These are phyloP conservation scores for Lavandula angustifolia DNA, from an alignment of 257 asterid species.

Conservation along the genomic window DNA sequence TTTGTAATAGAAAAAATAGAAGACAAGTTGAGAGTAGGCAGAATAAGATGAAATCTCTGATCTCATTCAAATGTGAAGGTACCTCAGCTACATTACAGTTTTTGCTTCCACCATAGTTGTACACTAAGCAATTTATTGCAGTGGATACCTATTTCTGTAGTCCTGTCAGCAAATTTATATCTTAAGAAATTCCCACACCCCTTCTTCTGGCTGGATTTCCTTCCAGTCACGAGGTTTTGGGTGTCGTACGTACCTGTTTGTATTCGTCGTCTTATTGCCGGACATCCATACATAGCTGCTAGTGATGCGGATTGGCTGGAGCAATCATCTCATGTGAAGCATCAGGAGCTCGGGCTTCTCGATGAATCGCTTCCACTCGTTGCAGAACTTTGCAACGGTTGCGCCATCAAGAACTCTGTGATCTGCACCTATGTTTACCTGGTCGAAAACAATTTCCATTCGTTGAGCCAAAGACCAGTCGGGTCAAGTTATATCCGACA, in stretches of 20 bases:
- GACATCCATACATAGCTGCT: slow-evolving; percentile 7
- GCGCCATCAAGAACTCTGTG: slow-evolving; percentile 96
- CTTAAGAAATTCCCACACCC: slow-evolving; percentile 1
- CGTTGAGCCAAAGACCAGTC: neutral
- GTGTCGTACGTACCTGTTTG: neutral
- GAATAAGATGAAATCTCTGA: neutral
- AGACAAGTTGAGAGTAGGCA: too few species aligned
- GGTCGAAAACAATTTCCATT: slow-evolving; percentile 20
- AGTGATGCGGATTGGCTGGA: neutral
- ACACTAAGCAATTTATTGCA: too few species aligned
- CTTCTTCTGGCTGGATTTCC: neutral
- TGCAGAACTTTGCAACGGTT: slow-evolving; percentile 87
- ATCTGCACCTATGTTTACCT: slow-evolving; percentile 87
- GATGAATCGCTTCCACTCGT: slow-evolving; percentile 74
- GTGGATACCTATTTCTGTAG: slow-evolving; percentile 1
- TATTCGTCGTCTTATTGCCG: neutral
- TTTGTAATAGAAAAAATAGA: too few species aligned
- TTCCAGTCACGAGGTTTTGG: neutral
- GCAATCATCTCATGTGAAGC: slow-evolving; percentile 68
- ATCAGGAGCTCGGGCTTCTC: slow-evolving; percentile 87
- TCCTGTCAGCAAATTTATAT: neutral
- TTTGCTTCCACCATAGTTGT: too few species aligned
- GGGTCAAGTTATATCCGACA: too few species aligned
- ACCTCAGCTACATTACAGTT: neutral
- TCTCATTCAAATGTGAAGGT: neutral